Evolutionary conservation across 495 filamentous ascomycete species (phyloP).

Genomic region (Penicillium maclennaniae): DNA sequence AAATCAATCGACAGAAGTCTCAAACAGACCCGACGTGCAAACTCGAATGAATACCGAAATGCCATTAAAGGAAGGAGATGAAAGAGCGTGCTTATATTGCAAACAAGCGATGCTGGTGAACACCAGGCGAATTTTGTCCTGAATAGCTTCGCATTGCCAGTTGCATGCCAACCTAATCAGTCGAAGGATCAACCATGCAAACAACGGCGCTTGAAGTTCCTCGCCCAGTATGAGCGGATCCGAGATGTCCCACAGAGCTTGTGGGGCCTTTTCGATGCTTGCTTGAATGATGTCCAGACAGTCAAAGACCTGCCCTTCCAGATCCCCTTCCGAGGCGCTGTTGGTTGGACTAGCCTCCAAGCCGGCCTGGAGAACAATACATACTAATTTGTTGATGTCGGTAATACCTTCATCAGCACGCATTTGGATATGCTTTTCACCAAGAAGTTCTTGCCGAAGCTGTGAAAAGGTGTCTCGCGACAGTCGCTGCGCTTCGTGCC

Average conservation of each 20-base stretch:
- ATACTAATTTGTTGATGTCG: constrained; percentile 78
- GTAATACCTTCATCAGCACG: constrained; percentile 60
- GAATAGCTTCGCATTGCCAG: constrained; percentile 23
- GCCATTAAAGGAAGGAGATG: constrained; percentile 25
- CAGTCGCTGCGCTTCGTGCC: constrained; percentile 35
- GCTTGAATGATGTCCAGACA: constrained; percentile 70
- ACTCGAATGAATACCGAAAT: constrained; percentile 32
- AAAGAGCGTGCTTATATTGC: constrained; percentile 34
- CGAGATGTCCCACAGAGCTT: constrained; percentile 54
- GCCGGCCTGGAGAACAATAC: constrained; percentile 76
- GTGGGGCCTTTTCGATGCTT: constrained; percentile 69
- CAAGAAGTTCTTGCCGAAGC: constrained; percentile 61
- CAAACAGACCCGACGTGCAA: constrained; percentile 35
- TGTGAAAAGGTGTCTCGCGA: constrained; percentile 57
- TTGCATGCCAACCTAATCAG: constrained; percentile 30
- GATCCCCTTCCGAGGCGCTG: constrained; percentile 45
- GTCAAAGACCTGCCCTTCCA: constrained; percentile 57
- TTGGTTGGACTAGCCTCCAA: constrained; percentile 60
- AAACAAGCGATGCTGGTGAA: constrained; percentile 32
- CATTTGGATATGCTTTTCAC: constrained; percentile 37
- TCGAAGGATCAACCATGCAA: constrained; percentile 65
- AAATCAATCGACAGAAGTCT: background rate
- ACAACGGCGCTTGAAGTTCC: constrained; percentile 60
- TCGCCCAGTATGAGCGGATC: constrained; percentile 40
- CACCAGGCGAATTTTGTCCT: constrained; percentile 28